Conservation (phyloP, 2,329 filamentous ascomycete genomes). For the Exophiala sideris region DNA sequence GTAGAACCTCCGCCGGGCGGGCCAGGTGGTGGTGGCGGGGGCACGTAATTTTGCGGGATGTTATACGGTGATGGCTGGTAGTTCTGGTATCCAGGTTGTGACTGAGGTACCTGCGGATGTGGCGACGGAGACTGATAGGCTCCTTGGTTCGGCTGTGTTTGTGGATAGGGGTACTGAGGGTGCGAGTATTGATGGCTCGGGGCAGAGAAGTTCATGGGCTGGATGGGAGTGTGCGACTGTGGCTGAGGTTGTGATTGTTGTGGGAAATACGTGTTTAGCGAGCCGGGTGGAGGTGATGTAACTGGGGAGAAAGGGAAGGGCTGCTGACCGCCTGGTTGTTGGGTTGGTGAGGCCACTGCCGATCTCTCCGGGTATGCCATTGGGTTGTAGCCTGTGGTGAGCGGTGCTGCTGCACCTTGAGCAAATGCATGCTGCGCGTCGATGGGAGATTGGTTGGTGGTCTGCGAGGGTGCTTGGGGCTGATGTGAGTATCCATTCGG, state of each 20-base stretch:
- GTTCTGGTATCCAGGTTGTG: constrained; percentile 36
- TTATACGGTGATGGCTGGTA: constrained; percentile 41
- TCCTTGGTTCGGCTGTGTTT: constrained; percentile 39
- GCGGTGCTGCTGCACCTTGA: constrained; percentile 40
- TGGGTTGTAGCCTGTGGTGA: constrained; percentile 48
- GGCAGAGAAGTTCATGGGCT: constrained; percentile 25
- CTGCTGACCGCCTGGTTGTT: constrained; percentile 17
- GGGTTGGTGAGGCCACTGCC: constrained; percentile 14
- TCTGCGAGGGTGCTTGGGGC: constrained; percentile 12
- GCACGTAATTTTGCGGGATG: constrained; percentile 63
- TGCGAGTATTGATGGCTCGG: constrained; percentile 23
- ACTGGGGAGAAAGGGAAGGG: constrained; percentile 21
- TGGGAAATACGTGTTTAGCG: constrained; percentile 14
- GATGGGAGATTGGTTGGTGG: constrained; percentile 21
- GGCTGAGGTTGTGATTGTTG: constrained; percentile 14
- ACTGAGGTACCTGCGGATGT: constrained; percentile 28
- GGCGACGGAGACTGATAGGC: constrained; percentile 17
- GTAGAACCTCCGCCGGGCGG: constrained; percentile 52
- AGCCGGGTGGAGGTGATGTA: constrained; percentile 14
- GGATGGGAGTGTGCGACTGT: constrained; percentile 14
- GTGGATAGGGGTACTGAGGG: constrained; percentile 25
- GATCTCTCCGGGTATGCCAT: constrained; percentile 44
- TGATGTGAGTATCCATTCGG: constrained; percentile 24
- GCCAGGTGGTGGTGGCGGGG: constrained; percentile 64
- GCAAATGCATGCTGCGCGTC: constrained; percentile 25